Evolutionary conservation across 306 rosid species (phyloP), one percentile per base, ranked within the genome.

Genomic region (Senna siamea): DNA sequence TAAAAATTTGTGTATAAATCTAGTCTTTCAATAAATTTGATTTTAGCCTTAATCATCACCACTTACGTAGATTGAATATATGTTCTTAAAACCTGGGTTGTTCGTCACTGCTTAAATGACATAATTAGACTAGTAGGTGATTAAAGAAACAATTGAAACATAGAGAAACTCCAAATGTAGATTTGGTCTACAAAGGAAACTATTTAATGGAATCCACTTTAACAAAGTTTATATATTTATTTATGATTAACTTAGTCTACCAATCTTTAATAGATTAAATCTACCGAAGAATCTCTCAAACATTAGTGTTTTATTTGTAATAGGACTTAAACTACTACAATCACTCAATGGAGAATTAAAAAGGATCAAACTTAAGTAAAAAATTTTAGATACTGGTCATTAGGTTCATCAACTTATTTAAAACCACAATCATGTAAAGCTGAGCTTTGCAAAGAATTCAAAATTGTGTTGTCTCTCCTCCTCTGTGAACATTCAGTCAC

Each of bases 371-470:
- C n/a, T n/a, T n/a, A n/a, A n/a, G n/a, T n/a, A n/a, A n/a, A n/a
- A n/a, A n/a, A n/a, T n/a, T n/a, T n/a, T n/a, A n/a, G n/a, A n/a
- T n/a, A n/a, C n/a, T n/a, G n/a, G n/a, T n/a, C n/a, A n/a, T n/a
- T n/a, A n/a, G n/a, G n/a, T n/a, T n/a, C n/a, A n/a, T n/a, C n/a
- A n/a, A n/a, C n/a, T n/a, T n/a, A n/a, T n/a, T n/a, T n/a, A n/a
- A n/a, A n/a, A n/a, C n/a, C n/a, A n/a, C n/a, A n/a, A n/a, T n/a
- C n/a, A n/a, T n/a, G n/a, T n/a, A n/a, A n/a, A n/a, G n/a, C n/a
- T n/a, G n/a, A n/a, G n/a, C 64, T 66, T 77, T 9, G 78, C 56
- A 62, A 43, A 48, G 73, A 54, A 66, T 57, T 76, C 37, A 40
- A 76, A 78, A 65, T 57, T 70, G 65, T 41, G 46, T 22, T 60